A percentile compares a stretch with the other conserved stretches of the same genome.
phyloP scores from a whole-genome alignment of 2,329 filamentous ascomycete species.

The Emmonsiellopsis sp. region DNA sequence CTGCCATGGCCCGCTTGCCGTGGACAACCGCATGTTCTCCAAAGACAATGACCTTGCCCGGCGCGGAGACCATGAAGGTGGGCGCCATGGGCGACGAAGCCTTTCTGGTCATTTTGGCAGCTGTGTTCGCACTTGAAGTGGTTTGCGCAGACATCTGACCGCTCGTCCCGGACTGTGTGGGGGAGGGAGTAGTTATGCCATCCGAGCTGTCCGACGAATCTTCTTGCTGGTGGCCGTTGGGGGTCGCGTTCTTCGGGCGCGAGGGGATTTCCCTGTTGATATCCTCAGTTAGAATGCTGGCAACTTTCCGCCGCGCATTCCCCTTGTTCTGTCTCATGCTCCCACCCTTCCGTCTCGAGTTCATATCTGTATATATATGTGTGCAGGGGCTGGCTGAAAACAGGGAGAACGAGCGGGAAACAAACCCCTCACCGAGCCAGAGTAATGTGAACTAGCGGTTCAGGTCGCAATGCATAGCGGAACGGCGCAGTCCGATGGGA shows the following conservation, averaged over 20 bases:
- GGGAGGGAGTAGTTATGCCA: conserved; percentile 22
- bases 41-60: conserved; percentile 96
- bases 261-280: conserved; percentile 14
- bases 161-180: conserved; percentile 10
- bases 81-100: conserved; percentile 59
- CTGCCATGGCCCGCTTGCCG: conserved; percentile 92
- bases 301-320: conserved; percentile 20
- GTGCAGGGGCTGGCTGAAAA: not conserved
- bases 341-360: conserved; percentile 21
- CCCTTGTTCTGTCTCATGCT: conserved; percentile 19
- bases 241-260: conserved; percentile 12
- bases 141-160: conserved; percentile 12
- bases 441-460: not conserved
- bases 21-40: conserved; percentile 98
- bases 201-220: conserved; percentile 23
- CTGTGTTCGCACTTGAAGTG: not conserved
- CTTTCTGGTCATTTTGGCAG: conserved; percentile 24
- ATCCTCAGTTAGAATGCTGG: conserved; percentile 18
- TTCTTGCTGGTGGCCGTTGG: conserved; percentile 11
- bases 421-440: not conserved
- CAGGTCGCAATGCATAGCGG: not conserved
- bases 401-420: not conserved
- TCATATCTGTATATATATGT: not conserved
- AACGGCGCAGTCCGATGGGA: not conserved
- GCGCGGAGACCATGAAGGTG: conserved; percentile 94